phyloP scores from a whole-genome alignment of 139 green algal species.

The Volvox reticuliferus region DNA sequence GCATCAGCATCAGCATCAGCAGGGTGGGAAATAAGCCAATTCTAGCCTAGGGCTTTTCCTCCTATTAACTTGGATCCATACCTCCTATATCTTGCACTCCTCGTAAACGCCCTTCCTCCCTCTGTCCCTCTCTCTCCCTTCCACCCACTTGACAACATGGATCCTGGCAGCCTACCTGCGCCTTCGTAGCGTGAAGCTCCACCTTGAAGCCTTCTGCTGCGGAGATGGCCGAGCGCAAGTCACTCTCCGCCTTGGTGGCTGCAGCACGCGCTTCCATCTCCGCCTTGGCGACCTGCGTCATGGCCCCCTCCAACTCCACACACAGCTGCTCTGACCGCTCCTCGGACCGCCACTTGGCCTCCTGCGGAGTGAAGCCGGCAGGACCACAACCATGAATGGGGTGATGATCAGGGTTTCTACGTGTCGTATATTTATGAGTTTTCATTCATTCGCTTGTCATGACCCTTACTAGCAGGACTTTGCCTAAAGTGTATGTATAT shows the following conservation, averaged over 20 bases:
- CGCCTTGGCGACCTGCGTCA: constrained; percentile 18
- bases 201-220: constrained; percentile 33
- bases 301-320: constrained; percentile 26
- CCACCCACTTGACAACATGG: not conserved
- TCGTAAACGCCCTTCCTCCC: not conserved
- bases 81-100: no score
- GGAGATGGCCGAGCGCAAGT: constrained; percentile 33
- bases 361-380: constrained; percentile 4
- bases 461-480: no score
- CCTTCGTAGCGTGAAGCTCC: constrained; percentile 4
- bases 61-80: no score
- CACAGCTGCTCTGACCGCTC: constrained; percentile 49
- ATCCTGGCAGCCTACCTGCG: constrained; percentile 4
- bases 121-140: not conserved
- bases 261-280: constrained; percentile 39
- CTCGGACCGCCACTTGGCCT: constrained; percentile 49
- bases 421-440: no score
- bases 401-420: no score
- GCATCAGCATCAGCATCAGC: no score
- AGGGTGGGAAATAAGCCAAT: no score
- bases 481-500: no score
- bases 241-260: constrained; percentile 24
- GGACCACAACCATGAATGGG: no score
- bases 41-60: no score
- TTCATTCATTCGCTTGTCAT: no score